phyloP scores from a whole-genome alignment of 179 eudicot species.

The Beta corolliflora region DNA sequence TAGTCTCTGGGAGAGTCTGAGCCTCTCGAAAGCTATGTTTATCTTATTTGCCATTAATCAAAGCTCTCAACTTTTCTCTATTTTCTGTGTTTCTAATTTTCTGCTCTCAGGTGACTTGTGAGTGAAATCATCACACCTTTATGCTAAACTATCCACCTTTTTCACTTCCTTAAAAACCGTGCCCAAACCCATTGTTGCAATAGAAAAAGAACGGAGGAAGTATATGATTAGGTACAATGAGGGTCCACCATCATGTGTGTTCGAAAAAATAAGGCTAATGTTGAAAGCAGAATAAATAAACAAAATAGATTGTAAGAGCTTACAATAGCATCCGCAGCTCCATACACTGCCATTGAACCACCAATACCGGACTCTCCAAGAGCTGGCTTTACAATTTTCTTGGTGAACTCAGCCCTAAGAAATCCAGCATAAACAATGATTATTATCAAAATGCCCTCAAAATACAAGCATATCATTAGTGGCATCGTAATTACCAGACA shows the following conservation, averaged over 20 bases:
- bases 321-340: conserved; percentile 89
- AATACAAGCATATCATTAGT: conserved; percentile 6
- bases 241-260: neutral
- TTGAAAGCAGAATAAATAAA: conserved; percentile 8
- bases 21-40: no score
- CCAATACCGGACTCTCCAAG: conserved; percentile 94
- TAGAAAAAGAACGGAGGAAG: no score
- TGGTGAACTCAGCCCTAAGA: conserved; percentile 86
- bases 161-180: no score
- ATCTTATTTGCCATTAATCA: no score
- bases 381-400: conserved; percentile 75
- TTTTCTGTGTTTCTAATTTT: no score
- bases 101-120: no score
- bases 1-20: no score
- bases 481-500: conserved; percentile 63
- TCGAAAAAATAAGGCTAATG: neutral
- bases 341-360: conserved; percentile 94
- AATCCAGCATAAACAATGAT: neutral
- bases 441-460: neutral
- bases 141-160: no score
- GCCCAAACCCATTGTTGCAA: neutral
- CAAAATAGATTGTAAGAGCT: conserved; percentile 31
- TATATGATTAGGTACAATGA: neutral
- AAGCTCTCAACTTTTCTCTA: no score
- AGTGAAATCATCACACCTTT: no score